Evolutionary conservation across 345 rosid genomes (phyloP).

Genomic region (Eutrema yunnanense): DNA sequence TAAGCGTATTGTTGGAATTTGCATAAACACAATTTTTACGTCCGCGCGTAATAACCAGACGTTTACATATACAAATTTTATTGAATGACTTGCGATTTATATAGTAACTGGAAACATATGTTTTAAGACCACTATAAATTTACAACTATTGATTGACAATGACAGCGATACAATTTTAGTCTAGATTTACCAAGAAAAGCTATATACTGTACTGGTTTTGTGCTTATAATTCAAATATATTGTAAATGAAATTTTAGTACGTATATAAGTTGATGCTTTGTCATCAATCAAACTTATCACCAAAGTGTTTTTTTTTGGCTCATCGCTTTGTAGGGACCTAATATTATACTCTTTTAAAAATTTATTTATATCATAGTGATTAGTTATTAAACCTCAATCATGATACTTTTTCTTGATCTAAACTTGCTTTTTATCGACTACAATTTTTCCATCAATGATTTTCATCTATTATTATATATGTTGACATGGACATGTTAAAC

Average conservation of each 20-base stretch:
- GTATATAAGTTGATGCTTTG: constrained; percentile 18
- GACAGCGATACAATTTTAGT: not conserved
- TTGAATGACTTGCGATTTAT: not conserved
- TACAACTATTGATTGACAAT: not conserved
- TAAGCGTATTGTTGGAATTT: too few relatives aligned
- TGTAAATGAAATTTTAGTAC: not conserved
- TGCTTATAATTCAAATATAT: not conserved
- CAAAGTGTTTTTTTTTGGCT: constrained; percentile 1
- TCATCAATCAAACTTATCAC: constrained; percentile 14
- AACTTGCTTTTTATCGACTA: not conserved
- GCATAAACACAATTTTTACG: not conserved
- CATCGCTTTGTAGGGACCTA: constrained; percentile 5
- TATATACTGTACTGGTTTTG: not conserved
- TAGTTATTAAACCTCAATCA: not conserved
- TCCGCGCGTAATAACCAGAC: not conserved
- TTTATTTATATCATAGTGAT: not conserved
- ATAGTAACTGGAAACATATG: not conserved
- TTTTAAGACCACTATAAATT: not conserved
- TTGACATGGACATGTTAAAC: not conserved
- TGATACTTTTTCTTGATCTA: not conserved
- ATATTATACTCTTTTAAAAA: not conserved
- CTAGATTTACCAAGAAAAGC: not conserved
- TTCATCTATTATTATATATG: not conserved
- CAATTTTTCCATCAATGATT: not conserved
- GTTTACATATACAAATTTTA: not conserved